Base-by-base conservation (phyloP, 805 yeast species). In the Lipomyces sp. region DNA sequence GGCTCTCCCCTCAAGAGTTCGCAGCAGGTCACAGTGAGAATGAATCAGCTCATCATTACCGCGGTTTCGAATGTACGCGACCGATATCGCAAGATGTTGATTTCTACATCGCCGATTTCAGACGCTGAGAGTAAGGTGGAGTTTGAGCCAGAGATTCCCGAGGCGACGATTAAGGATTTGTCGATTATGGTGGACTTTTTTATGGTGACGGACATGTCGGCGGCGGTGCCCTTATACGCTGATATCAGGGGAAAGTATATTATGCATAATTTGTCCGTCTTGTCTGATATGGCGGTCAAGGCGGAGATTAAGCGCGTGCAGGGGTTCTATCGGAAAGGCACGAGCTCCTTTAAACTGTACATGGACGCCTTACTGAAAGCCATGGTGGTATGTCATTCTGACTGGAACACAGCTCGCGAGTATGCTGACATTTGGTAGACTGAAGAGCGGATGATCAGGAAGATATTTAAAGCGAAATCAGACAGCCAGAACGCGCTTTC, bases 1-100 rank as follows among this genome's bases (percentile, higher is more conserved):
- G 65, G 67, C 10, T 69, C 76, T 15, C 64, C 73, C n/a, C 66
- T 76, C 35, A 51, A 64, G 34, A 60, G 69, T 42, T 62, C 72
- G 8, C 64, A 64, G 29, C 64, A 65, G 35, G 68, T 64, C 15
- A 55, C 39, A 4, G 34, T 58, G 7, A 66, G 59, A 32, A 67
- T 64, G 69, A 62, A 59, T 30, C 70, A 67, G 57, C 60, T 67
- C 10, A 66, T 61, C 18, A 53, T 29, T 3, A 32, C 64, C 2
- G 71, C 71, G n/a, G 71, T 67, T 30, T 53, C 59, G 10, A 67
- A 62, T 51, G 55, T 67, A 37, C 51, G 65, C 3, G 66, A 62
- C n/a, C 60, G 61, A n/a, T 67, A 59, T 50, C 61, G 65, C 37
- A 65, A 59, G 53, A 18, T 33, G 5, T 54, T 67, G 35, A 13